A percentile compares a stretch with the other conserved stretches of the same genome.
phyloP scores from a whole-genome alignment of 2,329 filamentous ascomycete species.

The Colletotrichum simmondsii region DNA sequence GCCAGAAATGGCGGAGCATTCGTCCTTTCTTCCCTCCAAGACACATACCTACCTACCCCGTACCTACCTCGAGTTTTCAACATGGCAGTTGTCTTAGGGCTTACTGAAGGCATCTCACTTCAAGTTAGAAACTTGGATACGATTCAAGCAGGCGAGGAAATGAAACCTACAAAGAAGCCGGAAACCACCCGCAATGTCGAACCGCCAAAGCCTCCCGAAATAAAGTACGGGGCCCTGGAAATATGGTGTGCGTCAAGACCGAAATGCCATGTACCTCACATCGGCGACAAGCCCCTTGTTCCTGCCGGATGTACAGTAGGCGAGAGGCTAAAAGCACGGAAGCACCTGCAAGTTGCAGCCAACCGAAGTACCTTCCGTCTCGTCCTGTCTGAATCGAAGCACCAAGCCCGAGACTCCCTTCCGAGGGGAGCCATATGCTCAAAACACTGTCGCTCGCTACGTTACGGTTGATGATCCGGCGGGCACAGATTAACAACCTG shows the following conservation, averaged over 20 bases:
- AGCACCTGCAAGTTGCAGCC: not conserved
- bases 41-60: not conserved
- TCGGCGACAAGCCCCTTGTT: constrained; percentile 6
- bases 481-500: not conserved
- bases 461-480: not conserved
- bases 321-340: constrained; percentile 30
- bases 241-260: constrained; percentile 6
- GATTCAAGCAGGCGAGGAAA: not conserved
- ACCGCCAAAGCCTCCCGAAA: not conserved
- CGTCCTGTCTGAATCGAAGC: not conserved
- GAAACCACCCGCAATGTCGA: not conserved
- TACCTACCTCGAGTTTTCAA: not conserved
- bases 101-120: not conserved
- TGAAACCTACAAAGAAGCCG: not conserved
- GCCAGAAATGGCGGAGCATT: not conserved
- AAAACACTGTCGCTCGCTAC: not conserved
- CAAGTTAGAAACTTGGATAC: not conserved
- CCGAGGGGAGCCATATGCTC: not conserved
- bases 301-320: constrained; percentile 26
- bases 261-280: not conserved
- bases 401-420: not conserved
- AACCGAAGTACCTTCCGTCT: not conserved
- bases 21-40: not conserved
- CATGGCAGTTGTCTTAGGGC: not conserved
- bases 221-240: not conserved